Conservation (phyloP, 2,329 filamentous ascomycete genomes). For the Thermoascus crustaceus region DNA sequence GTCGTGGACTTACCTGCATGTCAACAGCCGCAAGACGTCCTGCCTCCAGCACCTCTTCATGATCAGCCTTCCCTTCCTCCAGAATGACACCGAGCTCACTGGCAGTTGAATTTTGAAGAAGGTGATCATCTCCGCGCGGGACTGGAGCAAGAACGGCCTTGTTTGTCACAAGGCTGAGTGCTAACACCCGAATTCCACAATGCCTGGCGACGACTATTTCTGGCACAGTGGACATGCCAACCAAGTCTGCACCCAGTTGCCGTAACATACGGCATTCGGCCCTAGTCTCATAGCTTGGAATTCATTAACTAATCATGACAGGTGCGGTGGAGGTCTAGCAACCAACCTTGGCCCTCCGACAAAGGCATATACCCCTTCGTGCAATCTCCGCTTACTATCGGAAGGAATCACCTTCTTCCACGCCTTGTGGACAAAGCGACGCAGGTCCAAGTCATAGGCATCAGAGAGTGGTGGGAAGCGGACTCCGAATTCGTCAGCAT, state of each 20-base stretch:
- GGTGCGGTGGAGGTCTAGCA: constrained; percentile 5
- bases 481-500: constrained; percentile 53
- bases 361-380: constrained; percentile 60
- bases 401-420: constrained; percentile 45
- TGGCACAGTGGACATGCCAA: constrained; percentile 63
- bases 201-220: constrained; percentile 61
- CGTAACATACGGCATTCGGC: constrained; percentile 57
- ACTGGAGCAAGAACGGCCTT: constrained; percentile 52
- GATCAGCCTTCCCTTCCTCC: constrained; percentile 53
- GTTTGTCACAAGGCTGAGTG: constrained; percentile 60
- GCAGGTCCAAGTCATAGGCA: constrained; percentile 56
- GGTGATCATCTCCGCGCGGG: constrained; percentile 49
- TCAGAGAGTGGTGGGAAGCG: constrained; percentile 58
- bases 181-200: constrained; percentile 54
- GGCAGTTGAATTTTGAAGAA: constrained; percentile 43
- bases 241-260: constrained; percentile 56
- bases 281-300: constrained; percentile 52
- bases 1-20: constrained; percentile 45
- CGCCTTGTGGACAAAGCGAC: constrained; percentile 48
- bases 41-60: constrained; percentile 57
- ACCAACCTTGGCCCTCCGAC: constrained; percentile 53
- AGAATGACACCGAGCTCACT: constrained; percentile 48
- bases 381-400: constrained; percentile 44
- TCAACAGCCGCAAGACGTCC: constrained; percentile 52
- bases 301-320: not conserved